These are phyloP conservation scores for Bacterosira constricta DNA, from an alignment of 108 stramenopile species.

Conservation along the genomic window DNA sequence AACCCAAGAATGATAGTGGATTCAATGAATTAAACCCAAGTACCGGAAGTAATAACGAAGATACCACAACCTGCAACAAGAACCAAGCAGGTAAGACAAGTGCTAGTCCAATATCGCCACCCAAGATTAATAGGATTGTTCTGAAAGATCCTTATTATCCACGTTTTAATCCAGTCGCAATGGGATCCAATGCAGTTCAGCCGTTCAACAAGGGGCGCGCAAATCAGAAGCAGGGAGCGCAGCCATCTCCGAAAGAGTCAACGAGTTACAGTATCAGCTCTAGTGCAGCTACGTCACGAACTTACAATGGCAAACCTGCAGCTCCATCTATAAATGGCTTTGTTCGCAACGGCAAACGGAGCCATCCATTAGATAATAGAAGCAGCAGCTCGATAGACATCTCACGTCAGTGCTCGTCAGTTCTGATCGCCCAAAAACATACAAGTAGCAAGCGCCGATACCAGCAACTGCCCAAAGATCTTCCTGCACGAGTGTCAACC, in stretches of 20 bases:
- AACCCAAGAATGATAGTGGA: not conserved
- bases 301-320: not conserved
- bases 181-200: not conserved
- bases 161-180: not conserved
- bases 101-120: not conserved
- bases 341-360: not conserved
- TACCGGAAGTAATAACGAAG: not conserved
- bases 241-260: not conserved
- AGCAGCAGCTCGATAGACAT: not conserved
- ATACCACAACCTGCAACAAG: not conserved
- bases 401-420: not conserved
- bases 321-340: not conserved
- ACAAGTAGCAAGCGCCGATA: not conserved
- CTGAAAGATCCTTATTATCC: not conserved
- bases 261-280: not conserved
- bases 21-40: not conserved
- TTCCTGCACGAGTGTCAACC: not conserved
- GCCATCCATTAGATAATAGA: not conserved
- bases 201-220: not conserved
- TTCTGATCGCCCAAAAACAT: not conserved
- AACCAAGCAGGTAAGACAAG: not conserved
- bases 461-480: not conserved
- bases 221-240: not conserved
- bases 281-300: not conserved
- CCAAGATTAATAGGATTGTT: not conserved